A percentile compares a stretch with the other conserved stretches of the same genome.
Conservation (phyloP, 495 filamentous ascomycete genomes). For the Penicillium malachiteum region DNA sequence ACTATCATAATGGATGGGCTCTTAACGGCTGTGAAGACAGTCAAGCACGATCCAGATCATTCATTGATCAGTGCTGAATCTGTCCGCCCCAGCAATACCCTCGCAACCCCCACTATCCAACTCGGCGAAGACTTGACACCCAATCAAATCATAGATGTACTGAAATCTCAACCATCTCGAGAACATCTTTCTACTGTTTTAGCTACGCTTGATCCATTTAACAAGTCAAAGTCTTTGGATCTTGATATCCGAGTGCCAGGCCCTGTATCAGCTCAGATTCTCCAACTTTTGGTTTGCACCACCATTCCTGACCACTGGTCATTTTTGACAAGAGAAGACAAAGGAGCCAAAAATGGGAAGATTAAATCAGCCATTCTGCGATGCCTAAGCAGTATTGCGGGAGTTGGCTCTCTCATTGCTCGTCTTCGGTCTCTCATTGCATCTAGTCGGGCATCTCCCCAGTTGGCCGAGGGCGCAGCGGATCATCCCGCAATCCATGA, state of each 20-base stretch:
- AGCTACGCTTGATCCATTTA: conserved; percentile 49
- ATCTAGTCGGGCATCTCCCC: conserved; percentile 23
- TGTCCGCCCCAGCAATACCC: conserved; percentile 7
- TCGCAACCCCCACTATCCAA: conserved; percentile 12
- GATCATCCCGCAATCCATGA: conserved; percentile 31
- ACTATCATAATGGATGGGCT: conserved; percentile 41
- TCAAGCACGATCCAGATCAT: conserved; percentile 23
- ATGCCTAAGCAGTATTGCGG: conserved; percentile 71
- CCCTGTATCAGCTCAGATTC: conserved; percentile 65
- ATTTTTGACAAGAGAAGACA: conserved; percentile 49
- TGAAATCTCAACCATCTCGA: conserved; percentile 65
- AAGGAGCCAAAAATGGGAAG: conserved; percentile 32
- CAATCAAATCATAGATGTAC: conserved; percentile 58
- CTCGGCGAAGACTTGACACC: conserved; percentile 39
- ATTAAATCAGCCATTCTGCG: conserved; percentile 50
- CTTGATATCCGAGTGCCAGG: conserved; percentile 64
- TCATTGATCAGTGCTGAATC: conserved; percentile 22
- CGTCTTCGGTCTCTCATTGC: conserved; percentile 57
- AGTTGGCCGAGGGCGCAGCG: conserved; percentile 30
- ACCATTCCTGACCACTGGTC: conserved; percentile 79
- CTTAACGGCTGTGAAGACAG: conserved; percentile 42
- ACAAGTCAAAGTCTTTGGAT: conserved; percentile 25
- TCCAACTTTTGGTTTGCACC: conserved; percentile 64
- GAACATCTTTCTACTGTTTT: conserved; percentile 55
- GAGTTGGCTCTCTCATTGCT: conserved; percentile 65